Evolutionary conservation across 2,329 filamentous ascomycete genomes (phyloP), one percentile per base, ranked within the genome.

Genomic region (Colletotrichum sp.): DNA sequence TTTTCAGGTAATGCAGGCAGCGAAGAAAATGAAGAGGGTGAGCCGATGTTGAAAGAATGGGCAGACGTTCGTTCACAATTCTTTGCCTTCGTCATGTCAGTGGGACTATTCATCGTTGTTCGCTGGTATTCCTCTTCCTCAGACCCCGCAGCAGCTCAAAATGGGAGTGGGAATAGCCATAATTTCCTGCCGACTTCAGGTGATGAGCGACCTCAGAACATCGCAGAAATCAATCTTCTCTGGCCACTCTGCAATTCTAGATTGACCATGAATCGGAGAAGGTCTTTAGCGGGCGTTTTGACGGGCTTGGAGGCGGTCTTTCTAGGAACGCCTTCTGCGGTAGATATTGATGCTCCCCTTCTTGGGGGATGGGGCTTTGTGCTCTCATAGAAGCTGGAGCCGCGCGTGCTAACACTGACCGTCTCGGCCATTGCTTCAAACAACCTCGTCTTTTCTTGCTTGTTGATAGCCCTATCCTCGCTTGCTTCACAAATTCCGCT

Each of bases 231-330:
- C 34, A 16, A 16, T 39, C 36, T 18, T 36, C 34, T 36, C 15
- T 99, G 97, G 39, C 92, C 91, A 78, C 95, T 95, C 78, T 93
- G 87, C 8, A 86, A 84, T 8, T 90, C 88, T 26, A 87, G 78
- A 70, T 88, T 87, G 59, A 86, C 65, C 32, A 89, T 85, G 81
- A 91, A 93, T 79, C 92, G 90, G 77, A 89, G 87, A 10, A 78
- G 79, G 55, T 82, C 80, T 32, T 82, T 81, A 68, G 83, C 85
- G 18, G 81, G 79, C 26, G 82, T 72, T 62, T 82, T 84, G 78
- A 84, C 82, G 26, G 82, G 78, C 59, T 88, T 86, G 10, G 81
- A 76, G 10, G 81, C 69, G 3, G 81, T 60, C 66, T 83, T 83
- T 52, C 80, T 79, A 10, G 83, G 83, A 52, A 76, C 77, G 15